Evolutionary conservation across 768 basidiomycete genomes (phyloP).

Genomic region (Lactarius sanguifluus): DNA sequence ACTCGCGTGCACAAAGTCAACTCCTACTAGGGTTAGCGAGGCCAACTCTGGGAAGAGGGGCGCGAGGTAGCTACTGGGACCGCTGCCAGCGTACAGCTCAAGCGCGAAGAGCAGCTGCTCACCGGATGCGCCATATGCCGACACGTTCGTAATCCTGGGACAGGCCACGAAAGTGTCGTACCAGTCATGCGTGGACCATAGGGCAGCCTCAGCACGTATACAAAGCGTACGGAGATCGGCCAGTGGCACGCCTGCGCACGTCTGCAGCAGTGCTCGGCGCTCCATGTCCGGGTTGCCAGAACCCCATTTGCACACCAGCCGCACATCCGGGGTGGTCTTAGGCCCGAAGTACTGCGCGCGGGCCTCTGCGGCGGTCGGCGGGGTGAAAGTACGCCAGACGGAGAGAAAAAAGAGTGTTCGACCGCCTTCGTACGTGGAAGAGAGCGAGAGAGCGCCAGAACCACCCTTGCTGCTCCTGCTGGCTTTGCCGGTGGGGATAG

Average conservation of each 20-base stretch:
- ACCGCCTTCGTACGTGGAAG: neutral
- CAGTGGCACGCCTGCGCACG: slow-evolving; percentile 10
- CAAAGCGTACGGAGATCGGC: slow-evolving; percentile 15
- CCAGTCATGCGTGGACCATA: slow-evolving; percentile 17
- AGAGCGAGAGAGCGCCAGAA: slow-evolving; percentile 20
- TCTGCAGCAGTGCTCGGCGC: slow-evolving; percentile 8
- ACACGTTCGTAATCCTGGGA: slow-evolving; percentile 17
- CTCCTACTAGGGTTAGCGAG: slow-evolving; percentile 14
- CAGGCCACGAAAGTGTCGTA: slow-evolving; percentile 16
- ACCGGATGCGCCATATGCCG: slow-evolving; percentile 7
- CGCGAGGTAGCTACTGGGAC: too few relatives aligned
- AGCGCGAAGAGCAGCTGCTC: slow-evolving; percentile 19
- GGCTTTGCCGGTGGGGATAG: neutral
- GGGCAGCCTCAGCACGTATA: slow-evolving; percentile 3
- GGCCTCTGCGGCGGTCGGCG: slow-evolving; percentile 10
- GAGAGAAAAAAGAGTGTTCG: slow-evolving; percentile 14
- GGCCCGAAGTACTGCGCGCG: slow-evolving; percentile 16
- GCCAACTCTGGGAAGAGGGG: slow-evolving; percentile 18
- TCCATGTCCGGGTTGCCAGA: slow-evolving; percentile 16
- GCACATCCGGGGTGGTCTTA: slow-evolving; percentile 5
- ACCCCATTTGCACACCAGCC: slow-evolving; percentile 18
- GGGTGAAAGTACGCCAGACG: slow-evolving; percentile 21
- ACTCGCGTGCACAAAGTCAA: slow-evolving; percentile 18
- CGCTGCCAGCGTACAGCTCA: neutral
- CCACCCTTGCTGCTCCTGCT: neutral